phyloP scores from a whole-genome alignment of 441 rosid genomes.

The Isatis lusitanica region DNA sequence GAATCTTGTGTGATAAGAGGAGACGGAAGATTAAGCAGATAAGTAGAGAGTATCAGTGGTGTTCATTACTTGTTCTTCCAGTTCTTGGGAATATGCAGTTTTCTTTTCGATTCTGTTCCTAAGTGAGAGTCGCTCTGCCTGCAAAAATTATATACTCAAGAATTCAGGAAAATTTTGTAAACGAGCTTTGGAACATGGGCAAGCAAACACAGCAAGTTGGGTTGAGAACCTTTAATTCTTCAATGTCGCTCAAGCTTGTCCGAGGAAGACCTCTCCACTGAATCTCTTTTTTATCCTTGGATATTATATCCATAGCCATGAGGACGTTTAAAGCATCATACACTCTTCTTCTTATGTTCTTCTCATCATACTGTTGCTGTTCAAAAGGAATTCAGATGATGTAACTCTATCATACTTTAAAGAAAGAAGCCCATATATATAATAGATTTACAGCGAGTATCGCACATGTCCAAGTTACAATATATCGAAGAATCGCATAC shows the following conservation, averaged over 20 bases:
- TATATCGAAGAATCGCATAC: conserved; percentile 39
- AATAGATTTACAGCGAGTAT: conserved; percentile 10
- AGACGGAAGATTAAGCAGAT: neutral
- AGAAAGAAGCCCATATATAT: neutral
- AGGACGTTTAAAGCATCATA: conserved; percentile 98
- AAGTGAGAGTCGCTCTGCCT: conserved; percentile 70
- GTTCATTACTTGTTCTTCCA: conserved; percentile 87
- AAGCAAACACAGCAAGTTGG: conserved; percentile 11
- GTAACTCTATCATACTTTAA: conserved; percentile 3
- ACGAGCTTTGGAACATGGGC: conserved; percentile 5
- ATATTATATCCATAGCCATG: conserved; percentile 99
- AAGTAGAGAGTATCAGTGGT: neutral
- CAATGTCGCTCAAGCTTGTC: conserved; percentile 88
- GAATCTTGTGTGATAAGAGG: conserved; percentile 22
- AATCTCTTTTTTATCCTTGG: conserved; percentile 98
- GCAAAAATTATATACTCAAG: conserved; percentile 35
- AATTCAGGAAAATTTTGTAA: neutral
- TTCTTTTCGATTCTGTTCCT: conserved; percentile 88
- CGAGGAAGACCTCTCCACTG: conserved; percentile 99
- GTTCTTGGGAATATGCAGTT: conserved; percentile 77
- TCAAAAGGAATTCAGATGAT: neutral
- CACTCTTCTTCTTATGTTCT: conserved; percentile 95
- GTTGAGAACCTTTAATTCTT: conserved; percentile 79
- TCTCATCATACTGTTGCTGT: conserved; percentile 98
- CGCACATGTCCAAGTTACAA: neutral